Conservation (phyloP, 176 grass and related monocot species). For the Juncus inflexus region DNA sequence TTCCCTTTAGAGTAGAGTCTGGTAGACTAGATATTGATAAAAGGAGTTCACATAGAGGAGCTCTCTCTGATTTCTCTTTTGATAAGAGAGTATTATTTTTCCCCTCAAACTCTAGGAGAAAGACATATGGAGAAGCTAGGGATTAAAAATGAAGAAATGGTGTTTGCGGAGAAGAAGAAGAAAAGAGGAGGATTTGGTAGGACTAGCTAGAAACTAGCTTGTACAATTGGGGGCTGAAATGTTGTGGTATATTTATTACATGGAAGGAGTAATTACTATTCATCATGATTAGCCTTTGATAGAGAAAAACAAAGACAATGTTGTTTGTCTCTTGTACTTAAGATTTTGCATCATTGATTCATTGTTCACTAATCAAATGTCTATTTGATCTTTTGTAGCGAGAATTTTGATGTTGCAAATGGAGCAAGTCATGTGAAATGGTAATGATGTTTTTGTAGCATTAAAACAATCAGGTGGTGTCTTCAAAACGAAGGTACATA, state of each 20-base stretch:
- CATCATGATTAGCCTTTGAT: not conserved
- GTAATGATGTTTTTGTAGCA: not conserved
- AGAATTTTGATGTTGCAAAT: slow-evolving; percentile 1
- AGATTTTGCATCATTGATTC: not conserved
- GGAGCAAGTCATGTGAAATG: not conserved
- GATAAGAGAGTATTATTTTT: not conserved
- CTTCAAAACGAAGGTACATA: too few species aligned
- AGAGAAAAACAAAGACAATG: not conserved
- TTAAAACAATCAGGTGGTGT: too few species aligned
- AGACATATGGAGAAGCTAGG: slow-evolving; percentile 5
- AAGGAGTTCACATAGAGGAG: slow-evolving; percentile 2
- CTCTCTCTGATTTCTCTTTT: slow-evolving; percentile 13
- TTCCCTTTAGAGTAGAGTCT: not conserved
- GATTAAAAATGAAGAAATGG: not conserved
- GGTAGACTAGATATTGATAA: slow-evolving; percentile 6
- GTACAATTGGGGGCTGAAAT: slow-evolving; percentile 14
- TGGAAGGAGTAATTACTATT: slow-evolving; percentile 1
- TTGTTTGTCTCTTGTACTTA: not conserved
- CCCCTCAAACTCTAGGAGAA: not conserved
- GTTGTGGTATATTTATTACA: slow-evolving; percentile 20
- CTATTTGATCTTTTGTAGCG: slow-evolving; percentile 8
- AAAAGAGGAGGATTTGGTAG: not conserved
- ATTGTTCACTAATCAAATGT: not conserved
- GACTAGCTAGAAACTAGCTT: slow-evolving; percentile 17
- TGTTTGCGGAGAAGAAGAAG: not conserved